Base-by-base conservation (phyloP, 129 eudicot genomes). In the sunflower (Helianthus annuus) region DNA sequence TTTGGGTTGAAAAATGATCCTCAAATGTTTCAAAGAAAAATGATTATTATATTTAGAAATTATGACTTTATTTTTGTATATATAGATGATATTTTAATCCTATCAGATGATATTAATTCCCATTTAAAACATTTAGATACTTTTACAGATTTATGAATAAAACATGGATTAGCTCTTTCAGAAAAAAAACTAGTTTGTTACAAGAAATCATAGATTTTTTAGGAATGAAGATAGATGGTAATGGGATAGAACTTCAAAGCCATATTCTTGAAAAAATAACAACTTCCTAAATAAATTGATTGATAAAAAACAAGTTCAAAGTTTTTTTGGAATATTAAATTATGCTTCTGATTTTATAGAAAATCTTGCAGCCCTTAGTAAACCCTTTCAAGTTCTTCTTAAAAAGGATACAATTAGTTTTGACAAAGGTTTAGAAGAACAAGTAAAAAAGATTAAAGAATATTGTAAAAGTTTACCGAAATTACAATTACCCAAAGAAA, bases 401-500 rank as follows among this genome's bases (percentile, higher is more conserved):
- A 60, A 60, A 60, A 60, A 29, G 2, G 44, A 60, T 60, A 60
- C 12, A 29, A 12, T 60, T 6, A 60, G 45, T 60, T 60, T 60
- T 60, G 7, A 32, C 13, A 60, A 4, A 27, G 32, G 0, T 14
- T 8, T 11, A 11, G 19, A 60, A 10, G 53, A 48, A 48, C 13
- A 48, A 13, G 53, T 48, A 9, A 13, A 48, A 48, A 48, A 48
- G 10, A 48, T 48, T 1, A 46, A 46, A 48, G 13, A 48, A 9
- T 9, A 9, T 48, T 48, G 53, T 48, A 48, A 48, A 4, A 10
- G n/a, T 3, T 13, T 11, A 9, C 15, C 15, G 11, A 48, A 13
- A 48, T 48, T 48, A 48, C 53, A 48, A 48, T 48, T 48, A 48
- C 13, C 4, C 0, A 48, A 10, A 13, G 4, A 48, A 9, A 48